Conservation (phyloP, 2,329 filamentous ascomycete genomes). For the Penicillium sp. region DNA sequence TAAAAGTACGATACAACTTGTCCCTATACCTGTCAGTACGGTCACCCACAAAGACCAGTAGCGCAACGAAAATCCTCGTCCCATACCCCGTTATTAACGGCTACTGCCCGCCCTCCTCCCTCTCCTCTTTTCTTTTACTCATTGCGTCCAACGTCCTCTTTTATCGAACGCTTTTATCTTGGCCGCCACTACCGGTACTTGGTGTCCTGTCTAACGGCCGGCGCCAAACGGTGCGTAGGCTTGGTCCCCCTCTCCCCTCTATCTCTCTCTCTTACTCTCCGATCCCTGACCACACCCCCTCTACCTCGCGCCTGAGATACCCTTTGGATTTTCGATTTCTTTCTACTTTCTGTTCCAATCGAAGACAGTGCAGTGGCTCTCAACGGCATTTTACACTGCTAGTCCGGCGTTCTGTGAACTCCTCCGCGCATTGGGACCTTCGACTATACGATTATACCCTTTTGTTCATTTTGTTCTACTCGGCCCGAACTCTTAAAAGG, state of each 20-base stretch:
- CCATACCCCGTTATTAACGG: slow-evolving; percentile 22
- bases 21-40: slow-evolving; percentile 14
- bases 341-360: slow-evolving; percentile 14
- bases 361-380: slow-evolving; percentile 1
- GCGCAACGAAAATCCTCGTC: slow-evolving; percentile 26
- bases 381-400: slow-evolving; percentile 2
- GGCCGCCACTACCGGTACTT: slow-evolving; percentile 48
- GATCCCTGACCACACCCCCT: slow-evolving; percentile 15
- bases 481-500: slow-evolving; percentile 28
- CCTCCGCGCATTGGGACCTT: slow-evolving; percentile 32
- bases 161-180: slow-evolving; percentile 40
- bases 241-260: slow-evolving; percentile 39
- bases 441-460: slow-evolving; percentile 35
- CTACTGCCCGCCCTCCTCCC: slow-evolving; percentile 17
- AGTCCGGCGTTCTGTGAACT: slow-evolving; percentile 25
- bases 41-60: slow-evolving; percentile 16
- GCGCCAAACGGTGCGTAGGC: slow-evolving; percentile 49
- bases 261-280: slow-evolving; percentile 20
- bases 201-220: slow-evolving; percentile 49
- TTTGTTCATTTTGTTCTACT: slow-evolving; percentile 29
- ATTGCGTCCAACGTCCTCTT: slow-evolving; percentile 33
- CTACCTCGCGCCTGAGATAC: slow-evolving; percentile 16
- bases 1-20: slow-evolving; percentile 3
- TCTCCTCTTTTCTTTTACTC: slow-evolving; percentile 15
- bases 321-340: slow-evolving; percentile 15